phyloP scores from a whole-genome alignment of 257 asterid species.

The Vinca minor region DNA sequence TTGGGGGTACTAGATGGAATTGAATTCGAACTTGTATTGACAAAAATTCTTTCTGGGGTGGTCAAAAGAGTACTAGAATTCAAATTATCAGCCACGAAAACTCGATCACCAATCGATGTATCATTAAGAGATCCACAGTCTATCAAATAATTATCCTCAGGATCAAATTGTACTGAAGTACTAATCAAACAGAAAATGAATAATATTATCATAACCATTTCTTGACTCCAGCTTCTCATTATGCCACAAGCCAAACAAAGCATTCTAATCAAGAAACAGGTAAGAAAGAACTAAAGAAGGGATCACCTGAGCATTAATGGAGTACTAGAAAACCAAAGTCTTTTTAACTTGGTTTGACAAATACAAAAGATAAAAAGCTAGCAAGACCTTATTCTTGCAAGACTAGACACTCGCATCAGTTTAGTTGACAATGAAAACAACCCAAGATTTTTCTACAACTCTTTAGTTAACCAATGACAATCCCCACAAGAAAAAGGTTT shows the following conservation, averaged over 20 bases:
- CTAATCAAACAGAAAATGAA: conserved; percentile 14
- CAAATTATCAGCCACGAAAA: conserved; percentile 30
- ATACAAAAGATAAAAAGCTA: conserved; percentile 3
- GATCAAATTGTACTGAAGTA: conserved; percentile 20
- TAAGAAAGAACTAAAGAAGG: background rate
- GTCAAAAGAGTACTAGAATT: conserved; percentile 11
- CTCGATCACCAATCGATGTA: conserved; percentile 23
- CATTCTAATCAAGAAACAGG: background rate
- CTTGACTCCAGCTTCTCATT: background rate
- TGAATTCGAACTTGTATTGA: conserved; percentile 15
- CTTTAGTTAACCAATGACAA: conserved; percentile 7
- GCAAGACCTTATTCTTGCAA: background rate
- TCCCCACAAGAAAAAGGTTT: too few relatives aligned
- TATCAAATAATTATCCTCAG: conserved; percentile 32
- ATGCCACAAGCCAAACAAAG: background rate
- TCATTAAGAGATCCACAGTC: conserved; percentile 30
- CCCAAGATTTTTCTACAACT: background rate
- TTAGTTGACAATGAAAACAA: conserved; percentile 8
- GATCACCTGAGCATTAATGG: conserved; percentile 7
- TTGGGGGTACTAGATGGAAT: too few relatives aligned
- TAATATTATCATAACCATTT: conserved; percentile 2
- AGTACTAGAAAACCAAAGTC: conserved; percentile 2
- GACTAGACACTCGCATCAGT: conserved; percentile 10
- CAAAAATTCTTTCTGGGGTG: conserved; percentile 22
- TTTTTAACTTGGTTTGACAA: background rate